Evolutionary conservation across 352 stramenopile genomes (phyloP).

Genomic region (Globisporangium yorkense): DNA sequence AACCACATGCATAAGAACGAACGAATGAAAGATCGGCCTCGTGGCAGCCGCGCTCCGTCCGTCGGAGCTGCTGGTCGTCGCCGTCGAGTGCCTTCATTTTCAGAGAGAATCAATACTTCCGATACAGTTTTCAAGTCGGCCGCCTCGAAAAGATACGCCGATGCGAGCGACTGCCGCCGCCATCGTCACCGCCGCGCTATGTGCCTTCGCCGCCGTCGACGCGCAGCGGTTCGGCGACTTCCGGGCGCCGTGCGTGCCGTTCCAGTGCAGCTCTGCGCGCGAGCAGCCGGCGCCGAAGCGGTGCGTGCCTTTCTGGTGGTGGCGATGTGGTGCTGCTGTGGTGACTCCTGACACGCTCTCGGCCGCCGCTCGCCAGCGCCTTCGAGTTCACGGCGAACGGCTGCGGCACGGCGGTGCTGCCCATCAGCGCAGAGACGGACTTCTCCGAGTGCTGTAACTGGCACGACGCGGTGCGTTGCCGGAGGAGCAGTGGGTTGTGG

Average conservation of each 20-base stretch:
- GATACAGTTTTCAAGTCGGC: not conserved
- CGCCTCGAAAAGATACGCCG: not conserved
- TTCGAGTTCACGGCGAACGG: slow-evolving; percentile 75
- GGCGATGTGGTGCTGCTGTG: not conserved
- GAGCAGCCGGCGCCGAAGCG: slow-evolving; percentile 21
- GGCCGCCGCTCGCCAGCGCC: slow-evolving; percentile 22
- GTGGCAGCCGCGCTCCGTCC: not conserved
- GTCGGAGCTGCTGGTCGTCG: not conserved
- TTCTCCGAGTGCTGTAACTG: slow-evolving; percentile 77
- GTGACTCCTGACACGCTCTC: not conserved
- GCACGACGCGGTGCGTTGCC: slow-evolving; percentile 53
- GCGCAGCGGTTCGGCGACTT: slow-evolving; percentile 13
- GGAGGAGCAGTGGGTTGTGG: too few relatives aligned
- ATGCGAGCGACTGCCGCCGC: not conserved
- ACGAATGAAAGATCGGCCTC: not conserved
- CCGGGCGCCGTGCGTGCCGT: slow-evolving; percentile 31
- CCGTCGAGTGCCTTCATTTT: not conserved
- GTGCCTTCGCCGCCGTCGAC: not conserved
- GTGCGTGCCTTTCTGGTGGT: slow-evolving; percentile 9
- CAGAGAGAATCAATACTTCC: not conserved
- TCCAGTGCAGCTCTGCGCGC: slow-evolving; percentile 21
- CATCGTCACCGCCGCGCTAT: not conserved
- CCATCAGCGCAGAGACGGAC: slow-evolving; percentile 35
- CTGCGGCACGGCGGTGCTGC: slow-evolving; percentile 56
- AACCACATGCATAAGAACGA: not conserved